These are phyloP conservation scores for Salix viminalis DNA, from an alignment of 345 rosid species.

Conservation along the genomic window DNA sequence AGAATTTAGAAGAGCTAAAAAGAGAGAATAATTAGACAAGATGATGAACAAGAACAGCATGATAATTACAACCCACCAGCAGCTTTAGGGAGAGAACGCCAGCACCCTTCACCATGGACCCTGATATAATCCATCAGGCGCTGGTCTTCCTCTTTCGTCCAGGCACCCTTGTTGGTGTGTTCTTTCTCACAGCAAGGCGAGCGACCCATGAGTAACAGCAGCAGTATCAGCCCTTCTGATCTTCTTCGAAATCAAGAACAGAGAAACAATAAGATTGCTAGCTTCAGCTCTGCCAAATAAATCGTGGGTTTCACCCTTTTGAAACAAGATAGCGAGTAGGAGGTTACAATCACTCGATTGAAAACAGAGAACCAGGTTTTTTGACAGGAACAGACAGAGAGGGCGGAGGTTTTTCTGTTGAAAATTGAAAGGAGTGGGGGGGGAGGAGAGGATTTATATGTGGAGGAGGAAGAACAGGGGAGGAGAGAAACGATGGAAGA, in stretches of 20 bases:
- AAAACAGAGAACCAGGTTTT: background rate
- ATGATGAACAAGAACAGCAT: background rate
- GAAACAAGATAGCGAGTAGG: background rate
- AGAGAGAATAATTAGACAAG: background rate
- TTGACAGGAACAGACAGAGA: background rate
- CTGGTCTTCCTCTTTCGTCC: slow-evolving; percentile 88
- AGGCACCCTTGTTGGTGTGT: slow-evolving; percentile 87
- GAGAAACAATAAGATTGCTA: background rate
- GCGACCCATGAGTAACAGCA: slow-evolving; percentile 56
- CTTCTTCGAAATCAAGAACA: background rate
- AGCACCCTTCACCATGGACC: slow-evolving; percentile 76
- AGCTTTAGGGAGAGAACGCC: slow-evolving; percentile 87
- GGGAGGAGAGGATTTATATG: slow-evolving; percentile 1
- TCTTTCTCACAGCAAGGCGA: slow-evolving; percentile 86
- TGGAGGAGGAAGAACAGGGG: background rate
- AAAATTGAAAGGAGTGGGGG: background rate
- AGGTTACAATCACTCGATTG: background rate
- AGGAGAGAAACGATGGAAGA: slow-evolving; percentile 3
- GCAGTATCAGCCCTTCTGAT: background rate
- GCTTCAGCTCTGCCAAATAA: background rate
- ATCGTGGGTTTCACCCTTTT: background rate
- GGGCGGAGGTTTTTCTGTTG: background rate
- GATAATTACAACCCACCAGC: slow-evolving; percentile 40
- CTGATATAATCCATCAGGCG: slow-evolving; percentile 72
- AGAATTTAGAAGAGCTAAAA: background rate